Conservation (phyloP, 192 early-diverging fungal genomes). For the Podila epigama region DNA sequence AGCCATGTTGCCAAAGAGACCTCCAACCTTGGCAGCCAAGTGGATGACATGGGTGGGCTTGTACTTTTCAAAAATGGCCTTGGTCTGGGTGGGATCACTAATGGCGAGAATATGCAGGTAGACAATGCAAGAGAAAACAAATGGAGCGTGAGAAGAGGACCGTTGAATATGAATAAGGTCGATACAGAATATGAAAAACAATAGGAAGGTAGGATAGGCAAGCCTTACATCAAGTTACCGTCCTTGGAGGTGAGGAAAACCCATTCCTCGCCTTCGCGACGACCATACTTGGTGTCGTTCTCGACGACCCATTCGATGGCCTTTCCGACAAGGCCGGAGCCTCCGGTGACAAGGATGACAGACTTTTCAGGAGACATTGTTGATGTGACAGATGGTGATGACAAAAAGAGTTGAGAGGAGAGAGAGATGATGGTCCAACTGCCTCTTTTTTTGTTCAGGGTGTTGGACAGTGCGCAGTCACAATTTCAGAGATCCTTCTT, state of each 20-base stretch:
- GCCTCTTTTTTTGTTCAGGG: neutral
- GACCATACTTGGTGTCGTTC: conserved; percentile 65
- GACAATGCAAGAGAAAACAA: neutral
- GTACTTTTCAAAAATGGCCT: conserved; percentile 76
- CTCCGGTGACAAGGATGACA: conserved; percentile 81
- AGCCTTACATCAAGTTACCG: conserved; percentile 78
- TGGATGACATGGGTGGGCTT: conserved; percentile 84
- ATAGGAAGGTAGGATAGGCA: neutral
- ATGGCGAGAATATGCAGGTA: too few species aligned
- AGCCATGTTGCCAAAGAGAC: conserved; percentile 84
- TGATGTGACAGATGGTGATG: neutral
- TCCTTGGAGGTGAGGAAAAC: conserved; percentile 78
- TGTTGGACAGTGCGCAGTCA: neutral
- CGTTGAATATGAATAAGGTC: too few species aligned
- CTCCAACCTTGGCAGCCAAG: conserved; percentile 75
- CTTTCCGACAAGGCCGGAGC: conserved; percentile 79
- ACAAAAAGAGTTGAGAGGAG: conserved; percentile 1
- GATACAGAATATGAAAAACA: neutral
- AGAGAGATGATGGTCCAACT: conserved; percentile 5
- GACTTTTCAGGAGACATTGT: conserved; percentile 46
- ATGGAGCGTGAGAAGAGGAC: neutral
- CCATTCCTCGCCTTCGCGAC: conserved; percentile 74
- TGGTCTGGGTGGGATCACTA: conserved; percentile 68
- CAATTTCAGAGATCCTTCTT: neutral
- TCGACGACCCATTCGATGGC: conserved; percentile 73